phyloP scores from a whole-genome alignment of 192 early-diverging fungal species.

The Phlyctochytrium arcticum region DNA sequence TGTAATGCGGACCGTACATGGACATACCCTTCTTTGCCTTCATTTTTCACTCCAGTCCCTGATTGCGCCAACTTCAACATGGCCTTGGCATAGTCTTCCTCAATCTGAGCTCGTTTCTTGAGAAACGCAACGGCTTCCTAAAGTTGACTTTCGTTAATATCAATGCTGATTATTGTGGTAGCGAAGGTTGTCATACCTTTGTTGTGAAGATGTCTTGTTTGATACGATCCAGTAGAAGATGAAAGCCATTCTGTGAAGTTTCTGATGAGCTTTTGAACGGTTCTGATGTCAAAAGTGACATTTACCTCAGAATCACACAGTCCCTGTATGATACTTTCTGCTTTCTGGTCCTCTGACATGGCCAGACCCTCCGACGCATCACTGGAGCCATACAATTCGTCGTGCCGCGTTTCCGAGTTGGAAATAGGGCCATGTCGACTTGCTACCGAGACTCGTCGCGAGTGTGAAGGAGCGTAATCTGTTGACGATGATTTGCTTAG shows the following conservation, averaged over 20 bases:
- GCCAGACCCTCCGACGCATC: too few species aligned
- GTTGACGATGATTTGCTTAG: too few species aligned
- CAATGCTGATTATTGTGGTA: neutral
- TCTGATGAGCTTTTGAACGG: neutral
- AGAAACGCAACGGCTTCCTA: conserved; percentile 77
- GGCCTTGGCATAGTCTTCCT: conserved; percentile 83
- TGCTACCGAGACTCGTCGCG: too few species aligned
- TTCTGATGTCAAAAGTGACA: neutral
- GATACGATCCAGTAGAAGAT: conserved; percentile 61
- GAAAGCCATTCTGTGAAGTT: conserved; percentile 56
- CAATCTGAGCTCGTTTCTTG: conserved; percentile 82
- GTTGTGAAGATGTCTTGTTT: conserved; percentile 62
- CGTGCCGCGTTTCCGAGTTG: too few species aligned
- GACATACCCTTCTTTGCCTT: conserved; percentile 51
- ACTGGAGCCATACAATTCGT: too few species aligned
- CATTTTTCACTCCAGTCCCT: conserved; percentile 20
- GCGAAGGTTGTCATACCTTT: conserved; percentile 68
- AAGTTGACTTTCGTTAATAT: neutral
- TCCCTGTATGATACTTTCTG: conserved; percentile 17
- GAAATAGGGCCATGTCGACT: too few species aligned
- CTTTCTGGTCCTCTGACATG: too few species aligned
- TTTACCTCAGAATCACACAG: conserved; percentile 44
- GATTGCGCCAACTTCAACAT: conserved; percentile 72
- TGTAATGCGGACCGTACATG: neutral
- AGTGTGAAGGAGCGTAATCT: too few species aligned